A percentile compares a stretch with the other conserved stretches of the same genome.
Evolutionary conservation across 129 eudicot genomes (phyloP).

Genomic region (sunflower (Helianthus annuus)): HanXRQr2.0-SUNRISE NC_035444.2:62144209-62144708

Average conservation of each 20-base stretch:
- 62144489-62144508: neutral
- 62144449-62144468: neutral
- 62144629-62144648: neutral
- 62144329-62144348: constrained; percentile 74
- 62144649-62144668: neutral
- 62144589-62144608: neutral
- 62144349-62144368: neutral
- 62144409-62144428: neutral
- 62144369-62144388: neutral
- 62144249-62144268: constrained; percentile 99
- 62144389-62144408: neutral
- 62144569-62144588: neutral
- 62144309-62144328: constrained; percentile 97
- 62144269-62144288: constrained; percentile 89
- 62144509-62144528: neutral
- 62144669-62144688: neutral
- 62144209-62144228: constrained; percentile 3
- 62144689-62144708: constrained; percentile 6
- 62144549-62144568: neutral
- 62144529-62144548: constrained; percentile 1
- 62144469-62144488: neutral
- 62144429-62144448: neutral
- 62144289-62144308: constrained; percentile 99
- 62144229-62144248: constrained; percentile 97
- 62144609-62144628: neutral